Conservation (phyloP, 495 filamentous ascomycete genomes). For the Opeltia flavorubescens region DNA sequence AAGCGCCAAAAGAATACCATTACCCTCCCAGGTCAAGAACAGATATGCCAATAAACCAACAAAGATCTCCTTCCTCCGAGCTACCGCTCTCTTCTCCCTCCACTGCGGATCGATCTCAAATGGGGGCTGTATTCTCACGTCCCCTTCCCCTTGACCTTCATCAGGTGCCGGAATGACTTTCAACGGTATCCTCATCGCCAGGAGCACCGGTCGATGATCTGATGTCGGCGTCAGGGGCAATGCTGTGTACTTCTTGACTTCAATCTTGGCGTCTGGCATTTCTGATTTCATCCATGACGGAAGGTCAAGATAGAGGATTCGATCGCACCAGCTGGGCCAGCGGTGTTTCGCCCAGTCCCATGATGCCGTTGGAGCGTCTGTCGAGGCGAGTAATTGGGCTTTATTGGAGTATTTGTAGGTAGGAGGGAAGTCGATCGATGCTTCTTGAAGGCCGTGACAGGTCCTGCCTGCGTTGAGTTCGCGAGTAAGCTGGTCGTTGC, state of each 20-base stretch:
- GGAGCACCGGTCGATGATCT: slow-evolving; percentile 74
- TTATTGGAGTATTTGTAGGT: slow-evolving; percentile 70
- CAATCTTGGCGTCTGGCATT: slow-evolving; percentile 23
- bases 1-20: slow-evolving; percentile 31
- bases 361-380: slow-evolving; percentile 22
- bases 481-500: slow-evolving; percentile 59
- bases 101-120: slow-evolving; percentile 41
- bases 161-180: slow-evolving; percentile 14
- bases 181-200: slow-evolving; percentile 46
- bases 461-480: slow-evolving; percentile 51
- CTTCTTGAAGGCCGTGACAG: slow-evolving; percentile 64
- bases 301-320: slow-evolving; percentile 64
- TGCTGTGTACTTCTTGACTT: slow-evolving; percentile 48
- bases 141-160: slow-evolving; percentile 11
- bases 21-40: slow-evolving; percentile 46
- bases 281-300: slow-evolving; percentile 31
- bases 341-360: slow-evolving; percentile 70
- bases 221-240: slow-evolving; percentile 62
- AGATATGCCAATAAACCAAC: slow-evolving; percentile 44
- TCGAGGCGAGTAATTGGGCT: slow-evolving; percentile 18
- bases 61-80: slow-evolving; percentile 41
- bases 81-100: slow-evolving; percentile 31
- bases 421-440: slow-evolving; percentile 64
- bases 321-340: slow-evolving; percentile 90
- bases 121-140: slow-evolving; percentile 26